Conservation (phyloP, 768 basidiomycete species). For the Hericium erinaceus region DNA sequence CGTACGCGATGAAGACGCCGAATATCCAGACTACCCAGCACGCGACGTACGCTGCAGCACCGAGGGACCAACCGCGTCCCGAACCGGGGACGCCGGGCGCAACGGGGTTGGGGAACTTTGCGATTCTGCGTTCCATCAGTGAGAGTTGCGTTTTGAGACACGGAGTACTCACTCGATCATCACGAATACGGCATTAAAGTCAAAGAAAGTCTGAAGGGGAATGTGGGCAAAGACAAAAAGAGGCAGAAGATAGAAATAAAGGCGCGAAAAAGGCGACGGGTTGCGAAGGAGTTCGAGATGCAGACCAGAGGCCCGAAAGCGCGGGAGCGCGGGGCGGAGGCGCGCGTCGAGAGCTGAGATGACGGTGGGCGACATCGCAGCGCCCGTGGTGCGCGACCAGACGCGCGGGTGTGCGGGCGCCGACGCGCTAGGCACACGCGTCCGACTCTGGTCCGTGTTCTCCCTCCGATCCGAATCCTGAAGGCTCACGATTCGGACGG, state of each 20-base stretch:
- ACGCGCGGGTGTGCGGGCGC: conserved; percentile 33
- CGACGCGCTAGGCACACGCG: conserved; percentile 25
- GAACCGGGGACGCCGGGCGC: conserved; percentile 63
- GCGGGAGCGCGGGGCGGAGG: conserved; percentile 38
- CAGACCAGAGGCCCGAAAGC: conserved; percentile 59
- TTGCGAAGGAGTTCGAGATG: conserved; percentile 59
- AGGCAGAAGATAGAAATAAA: conserved; percentile 66
- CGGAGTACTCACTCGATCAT: conserved; percentile 61
- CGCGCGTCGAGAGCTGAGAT: conserved; percentile 25
- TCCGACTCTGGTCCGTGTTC: conserved; percentile 35
- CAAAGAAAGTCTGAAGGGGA: conserved; percentile 74
- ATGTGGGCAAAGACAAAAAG: conserved; percentile 63
- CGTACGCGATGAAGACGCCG: conserved; percentile 63
- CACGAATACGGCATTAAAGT: conserved; percentile 83
- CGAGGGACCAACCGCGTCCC: conserved; percentile 75
- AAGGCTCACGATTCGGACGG: conserved; percentile 71
- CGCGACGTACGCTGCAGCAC: conserved; percentile 71
- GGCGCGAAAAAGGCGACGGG: conserved; percentile 42
- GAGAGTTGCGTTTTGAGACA: conserved; percentile 1
- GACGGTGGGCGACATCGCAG: conserved; percentile 33
- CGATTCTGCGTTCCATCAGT: conserved; percentile 38
- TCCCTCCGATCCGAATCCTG: conserved; percentile 42
- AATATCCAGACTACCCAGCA: conserved; percentile 73
- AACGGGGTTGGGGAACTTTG: conserved; percentile 63
- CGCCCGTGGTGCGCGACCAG: conserved; percentile 51